Evolutionary conservation across 768 basidiomycete genomes (phyloP), one percentile per base, ranked within the genome.

Genomic region (Trametes punicea): DNA sequence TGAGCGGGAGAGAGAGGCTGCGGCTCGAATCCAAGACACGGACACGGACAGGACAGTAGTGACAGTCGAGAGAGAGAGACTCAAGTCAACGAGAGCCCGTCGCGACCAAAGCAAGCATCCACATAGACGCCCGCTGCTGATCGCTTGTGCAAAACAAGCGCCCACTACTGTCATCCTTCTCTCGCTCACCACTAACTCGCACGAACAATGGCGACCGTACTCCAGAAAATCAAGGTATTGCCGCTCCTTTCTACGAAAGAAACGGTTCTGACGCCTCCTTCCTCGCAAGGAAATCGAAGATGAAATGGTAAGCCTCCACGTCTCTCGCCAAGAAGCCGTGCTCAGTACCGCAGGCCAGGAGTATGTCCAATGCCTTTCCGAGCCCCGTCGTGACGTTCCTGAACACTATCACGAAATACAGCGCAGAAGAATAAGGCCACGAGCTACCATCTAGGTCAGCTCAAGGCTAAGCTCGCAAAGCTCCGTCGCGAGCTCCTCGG

Each of bases 401-500:
- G 38, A 57, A 47, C 61, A 42, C 16, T 23, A 41, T 41, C 46
- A 54, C 56, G 42, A 48, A 49, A 44, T 63, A n/a, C 71, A 93
- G 91, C 91, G 68, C 91, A 93, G 79, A 93, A 93, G 73, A 93
- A 93, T 74, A 93, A 93, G 83, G 90, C 90, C 75, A 93, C 90
- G 63, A 93, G 91, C 75, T 95, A 95, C 72, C 94, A 96, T 76
- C 75, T 97, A 57, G 95, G 95, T 50, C 92, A 95, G 75, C 85
- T 98, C 70, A 98, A 98, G 72, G 96, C 97, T 54, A 99, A 99
- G 71, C 85, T 99, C 49, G 97, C 97, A 46, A 99, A 99, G 71
- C 87, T 98, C 42, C 81, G 93, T 60, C 83, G 97, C 55, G 97
- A 99, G 69, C 83, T 99, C 51, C 93, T 99, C 63, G 78, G 82